Evolutionary conservation across 768 basidiomycete genomes (phyloP), one percentile per base, ranked within the genome.

Genomic region (Phlegmacium glaucopus): DNA sequence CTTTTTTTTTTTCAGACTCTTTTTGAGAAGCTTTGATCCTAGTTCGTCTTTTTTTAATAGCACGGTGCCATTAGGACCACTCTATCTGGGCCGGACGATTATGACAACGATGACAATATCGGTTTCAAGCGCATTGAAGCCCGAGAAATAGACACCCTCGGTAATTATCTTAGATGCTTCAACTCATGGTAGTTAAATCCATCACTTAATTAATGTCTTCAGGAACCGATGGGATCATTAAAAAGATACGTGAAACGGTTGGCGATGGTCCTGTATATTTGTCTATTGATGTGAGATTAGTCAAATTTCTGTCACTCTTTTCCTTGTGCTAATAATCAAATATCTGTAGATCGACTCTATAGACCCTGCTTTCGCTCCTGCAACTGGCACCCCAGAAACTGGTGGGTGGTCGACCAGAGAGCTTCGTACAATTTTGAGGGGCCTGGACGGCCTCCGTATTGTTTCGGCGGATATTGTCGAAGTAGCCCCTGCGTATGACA

Each of bases 61-160:
- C 79, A 94, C 67, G 91, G 88, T 39, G 92, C 91, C 39, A 90
- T 94, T 53, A 76, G 90, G 37, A 92, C 90, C 12, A 88, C 88
- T 1, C 73, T 94, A 27, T 85, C 87, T 46, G 85, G 87, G 7
- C 80, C 80, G 3, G 78, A 78, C 44, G 90, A 93, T 66, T 85
- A 90, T 56, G 75, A 66, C 1, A 87, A 91, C 58, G 90, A 93
- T 61, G 82, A 87, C 51, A 75, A 70, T 1, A 80, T 83, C 10
- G 91, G 91, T 1, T 94, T 94, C 65, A 77, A 88, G 53, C 72
- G 89, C 35, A 87, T 93, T 51, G 85, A 89, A 56, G 87, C 90
- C 0, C 80, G 86, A 18, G 91, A 92, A 59, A 88, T 94, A 47
- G 91, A 93, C 57, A 83, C 80, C 4, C 75, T 90, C 36, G 90